phyloP scores from a whole-genome alignment of 768 basidiomycete species.

The Lactifluus hygrophoroides region DNA sequence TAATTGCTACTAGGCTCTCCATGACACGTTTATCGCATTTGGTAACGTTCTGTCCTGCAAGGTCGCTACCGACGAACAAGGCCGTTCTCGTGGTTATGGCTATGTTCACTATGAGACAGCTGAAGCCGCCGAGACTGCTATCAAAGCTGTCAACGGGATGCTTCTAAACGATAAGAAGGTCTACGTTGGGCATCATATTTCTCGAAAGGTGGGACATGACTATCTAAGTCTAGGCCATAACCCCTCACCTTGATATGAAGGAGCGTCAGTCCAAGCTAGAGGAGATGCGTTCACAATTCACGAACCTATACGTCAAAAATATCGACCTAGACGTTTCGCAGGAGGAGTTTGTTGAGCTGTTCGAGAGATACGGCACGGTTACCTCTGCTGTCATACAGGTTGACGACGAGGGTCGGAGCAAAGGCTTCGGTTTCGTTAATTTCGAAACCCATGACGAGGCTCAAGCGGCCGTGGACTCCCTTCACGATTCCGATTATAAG shows the following conservation, averaged over 20 bases:
- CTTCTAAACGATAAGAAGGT: slow-evolving; percentile 99
- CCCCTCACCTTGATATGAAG: slow-evolving; percentile 29
- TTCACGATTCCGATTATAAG: slow-evolving; percentile 78
- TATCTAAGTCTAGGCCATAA: background rate
- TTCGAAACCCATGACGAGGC: slow-evolving; percentile 90
- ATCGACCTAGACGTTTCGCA: slow-evolving; percentile 75
- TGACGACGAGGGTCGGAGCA: slow-evolving; percentile 88
- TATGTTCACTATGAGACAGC: slow-evolving; percentile 99
- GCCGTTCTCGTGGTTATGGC: slow-evolving; percentile 94
- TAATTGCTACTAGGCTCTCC: slow-evolving; percentile 62
- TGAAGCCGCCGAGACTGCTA: slow-evolving; percentile 91
- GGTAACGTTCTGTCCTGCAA: slow-evolving; percentile 99
- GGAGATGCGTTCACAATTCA: slow-evolving; percentile 95
- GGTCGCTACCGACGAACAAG: slow-evolving; percentile 93
- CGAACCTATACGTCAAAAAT: slow-evolving; percentile 99
- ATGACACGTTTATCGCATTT: slow-evolving; percentile 98
- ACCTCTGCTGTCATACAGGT: slow-evolving; percentile 81
- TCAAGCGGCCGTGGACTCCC: slow-evolving; percentile 75
- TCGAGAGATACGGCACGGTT: slow-evolving; percentile 67
- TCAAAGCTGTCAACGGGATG: slow-evolving; percentile 99
- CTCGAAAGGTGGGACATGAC: slow-evolving; percentile 63
- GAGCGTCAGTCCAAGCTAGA: slow-evolving; percentile 98
- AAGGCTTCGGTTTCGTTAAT: slow-evolving; percentile 98
- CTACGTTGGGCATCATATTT: slow-evolving; percentile 94
- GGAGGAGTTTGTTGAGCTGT: slow-evolving; percentile 80